Base-by-base conservation (phyloP, 441 rosid genomes). In the Populus hybrid region DNA sequence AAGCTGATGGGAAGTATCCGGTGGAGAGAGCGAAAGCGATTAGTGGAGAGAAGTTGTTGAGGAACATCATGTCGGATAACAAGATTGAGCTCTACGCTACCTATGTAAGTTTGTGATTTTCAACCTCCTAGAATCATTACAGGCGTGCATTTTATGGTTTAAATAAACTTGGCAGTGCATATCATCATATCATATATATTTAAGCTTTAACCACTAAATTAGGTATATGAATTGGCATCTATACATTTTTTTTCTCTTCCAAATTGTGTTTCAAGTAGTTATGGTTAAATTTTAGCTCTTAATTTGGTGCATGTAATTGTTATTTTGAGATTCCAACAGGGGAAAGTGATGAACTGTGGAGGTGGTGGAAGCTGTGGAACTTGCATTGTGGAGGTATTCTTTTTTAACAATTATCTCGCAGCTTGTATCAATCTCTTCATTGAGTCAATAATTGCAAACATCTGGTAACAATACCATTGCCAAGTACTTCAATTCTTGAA, bases 301-400 rank as follows among this genome's bases (percentile, higher is more conserved):
- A 14, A 20, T 11, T 8, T 8, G 21, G 75, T 40, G 24, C 21
- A 36, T 42, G 6, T 12, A 14, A 14, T 20, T 26, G 1, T n/a
- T 28, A 1, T 0, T 20, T 16, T 64, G 4, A 36, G 33, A 8
- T 68, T 72, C 24, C 71, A 28, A 33, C 80, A 92, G 98, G 98
- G 98, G 3, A 95, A 95, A 82, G 84, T 88, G 75, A 92, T 92
- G 97, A 95, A 92, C 76, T 95, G 97, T 80, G 97, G 98, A 36
- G 99, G 98, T 9, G 93, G 91, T 38, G 98, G 98, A 76, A 93
- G 93, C 83, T 92, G 98, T 79, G 97, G 99, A 79, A 92, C 94
- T 83, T 93, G 99, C 84, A 91, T 95, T 83, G 97, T 93, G 3
- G 96, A 95, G 94, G 98, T 93, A 80, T 72, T 11, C 4, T 20